Percentiles rank a stretch among this genome's conserved stretches.
phyloP scores from a whole-genome alignment of 2,329 filamentous ascomycete species.

The Sporothrix pseudoabietina region DNA sequence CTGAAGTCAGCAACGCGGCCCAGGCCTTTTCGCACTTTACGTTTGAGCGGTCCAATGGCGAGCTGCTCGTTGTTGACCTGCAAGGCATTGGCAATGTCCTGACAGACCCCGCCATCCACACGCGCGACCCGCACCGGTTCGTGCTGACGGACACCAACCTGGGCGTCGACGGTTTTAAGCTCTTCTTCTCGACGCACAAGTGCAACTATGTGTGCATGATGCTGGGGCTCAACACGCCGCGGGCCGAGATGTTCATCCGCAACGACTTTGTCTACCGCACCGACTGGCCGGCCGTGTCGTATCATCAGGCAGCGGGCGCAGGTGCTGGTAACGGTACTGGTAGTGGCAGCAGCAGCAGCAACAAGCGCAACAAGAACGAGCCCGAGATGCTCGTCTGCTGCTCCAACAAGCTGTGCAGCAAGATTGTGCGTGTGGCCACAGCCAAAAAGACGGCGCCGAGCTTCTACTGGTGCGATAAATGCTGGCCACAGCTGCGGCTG shows the following conservation, averaged over 20 bases:
- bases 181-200: conserved; percentile 44
- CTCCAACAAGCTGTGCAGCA: conserved; percentile 46
- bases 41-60: conserved; percentile 46
- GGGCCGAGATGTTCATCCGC: conserved; percentile 33
- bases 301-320: background rate
- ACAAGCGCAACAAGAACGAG: background rate
- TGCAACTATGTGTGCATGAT: conserved; percentile 43
- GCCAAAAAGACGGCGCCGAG: conserved; percentile 37
- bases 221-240: conserved; percentile 41
- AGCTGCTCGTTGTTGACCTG: conserved; percentile 43
- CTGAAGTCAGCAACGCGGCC: conserved; percentile 39
- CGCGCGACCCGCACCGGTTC: conserved; percentile 41
- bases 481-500: conserved; percentile 41
- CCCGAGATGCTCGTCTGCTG: conserved; percentile 39
- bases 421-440: conserved; percentile 39
- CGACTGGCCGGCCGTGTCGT: conserved; percentile 40
- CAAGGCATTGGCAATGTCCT: conserved; percentile 44
- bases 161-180: conserved; percentile 43
- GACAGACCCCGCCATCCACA: conserved; percentile 46
- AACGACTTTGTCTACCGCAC: conserved; percentile 39
- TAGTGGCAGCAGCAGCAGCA: background rate
- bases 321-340: conserved; percentile 32
- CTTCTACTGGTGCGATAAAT: conserved; percentile 41
- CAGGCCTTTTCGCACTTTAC: conserved; percentile 50
- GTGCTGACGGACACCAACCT: conserved; percentile 42